A percentile compares a stretch with the other conserved stretches of the same genome.
Conservation (phyloP, 352 stramenopile species). For the Globisporangium irregulare region DNA sequence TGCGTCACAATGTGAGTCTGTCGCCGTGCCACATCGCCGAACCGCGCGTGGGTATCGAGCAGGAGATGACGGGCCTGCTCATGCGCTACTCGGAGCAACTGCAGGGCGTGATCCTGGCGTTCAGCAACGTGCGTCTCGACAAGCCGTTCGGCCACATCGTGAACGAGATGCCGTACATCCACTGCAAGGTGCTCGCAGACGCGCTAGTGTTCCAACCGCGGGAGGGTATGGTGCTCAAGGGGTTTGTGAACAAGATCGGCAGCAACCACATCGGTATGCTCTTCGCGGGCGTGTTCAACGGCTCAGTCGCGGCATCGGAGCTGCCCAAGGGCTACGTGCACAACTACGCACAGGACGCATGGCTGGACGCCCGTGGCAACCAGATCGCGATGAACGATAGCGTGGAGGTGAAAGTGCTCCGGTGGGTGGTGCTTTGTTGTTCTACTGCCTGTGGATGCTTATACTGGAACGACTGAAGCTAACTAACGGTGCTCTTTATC, state of each 20-base stretch:
- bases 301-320: conserved; percentile 69
- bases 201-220: conserved; percentile 71
- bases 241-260: conserved; percentile 80
- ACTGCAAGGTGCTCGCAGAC: conserved; percentile 70
- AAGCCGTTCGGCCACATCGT: conserved; percentile 63
- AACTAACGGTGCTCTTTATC: too few relatives aligned
- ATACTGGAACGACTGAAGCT: too few relatives aligned
- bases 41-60: conserved; percentile 63
- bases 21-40: conserved; percentile 71
- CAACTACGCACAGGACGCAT: conserved; percentile 78
- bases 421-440: conserved; percentile 22
- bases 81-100: conserved; percentile 82
- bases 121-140: conserved; percentile 62
- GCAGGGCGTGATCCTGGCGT: conserved; percentile 69
- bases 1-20: conserved; percentile 69
- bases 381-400: conserved; percentile 60
- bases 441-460: neutral
- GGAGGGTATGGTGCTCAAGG: conserved; percentile 62
- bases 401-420: conserved; percentile 66
- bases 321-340: conserved; percentile 75
- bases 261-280: conserved; percentile 86
- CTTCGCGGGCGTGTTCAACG: conserved; percentile 80
- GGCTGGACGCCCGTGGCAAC: conserved; percentile 51
- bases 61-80: conserved; percentile 67
- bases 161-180: conserved; percentile 85